Percentiles rank a stretch among this genome's conserved stretches.
phyloP scores from a whole-genome alignment of 352 stramenopile species.

The Pythium folliculosum region DNA sequence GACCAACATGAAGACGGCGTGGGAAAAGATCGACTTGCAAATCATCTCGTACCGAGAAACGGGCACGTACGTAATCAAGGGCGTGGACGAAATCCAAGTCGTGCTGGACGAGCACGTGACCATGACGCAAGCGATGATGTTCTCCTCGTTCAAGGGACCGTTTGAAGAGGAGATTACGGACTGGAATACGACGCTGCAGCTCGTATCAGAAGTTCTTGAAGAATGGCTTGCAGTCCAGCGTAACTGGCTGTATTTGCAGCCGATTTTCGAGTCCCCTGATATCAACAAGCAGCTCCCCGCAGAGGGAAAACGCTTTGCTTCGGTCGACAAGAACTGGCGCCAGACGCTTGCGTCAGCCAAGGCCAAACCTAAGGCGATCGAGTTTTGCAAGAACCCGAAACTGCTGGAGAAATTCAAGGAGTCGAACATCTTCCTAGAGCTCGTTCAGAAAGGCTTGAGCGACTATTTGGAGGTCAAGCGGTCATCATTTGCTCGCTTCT shows the following conservation, averaged over 20 bases:
- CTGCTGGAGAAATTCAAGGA: conserved; percentile 94
- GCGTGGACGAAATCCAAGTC: conserved; percentile 93
- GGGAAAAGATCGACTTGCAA: conserved; percentile 90
- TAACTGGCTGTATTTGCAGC: conserved; percentile 95
- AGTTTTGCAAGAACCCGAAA: conserved; percentile 93
- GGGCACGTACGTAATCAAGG: conserved; percentile 94
- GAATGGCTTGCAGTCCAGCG: conserved; percentile 95
- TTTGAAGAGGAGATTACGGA: conserved; percentile 94
- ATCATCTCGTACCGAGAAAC: conserved; percentile 92
- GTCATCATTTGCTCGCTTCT: conserved; percentile 91
- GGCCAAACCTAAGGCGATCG: conserved; percentile 85
- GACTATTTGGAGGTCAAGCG: conserved; percentile 93
- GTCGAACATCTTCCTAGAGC: conserved; percentile 94
- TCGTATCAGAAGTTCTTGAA: conserved; percentile 93
- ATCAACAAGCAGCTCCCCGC: conserved; percentile 96
- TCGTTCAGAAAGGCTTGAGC: conserved; percentile 91
- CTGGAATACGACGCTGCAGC: conserved; percentile 90
- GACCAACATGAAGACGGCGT: conserved; percentile 91
- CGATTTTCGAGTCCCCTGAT: conserved; percentile 95
- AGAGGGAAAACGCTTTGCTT: conserved; percentile 94
- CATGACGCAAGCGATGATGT: conserved; percentile 96
- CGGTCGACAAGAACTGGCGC: conserved; percentile 96
- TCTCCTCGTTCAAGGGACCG: conserved; percentile 94
- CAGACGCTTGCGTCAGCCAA: conserved; percentile 88
- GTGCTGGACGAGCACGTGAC: conserved; percentile 96